These are phyloP conservation scores for Picea glauca DNA, from an alignment of 75 land plant species.

Conservation along the genomic window DNA sequence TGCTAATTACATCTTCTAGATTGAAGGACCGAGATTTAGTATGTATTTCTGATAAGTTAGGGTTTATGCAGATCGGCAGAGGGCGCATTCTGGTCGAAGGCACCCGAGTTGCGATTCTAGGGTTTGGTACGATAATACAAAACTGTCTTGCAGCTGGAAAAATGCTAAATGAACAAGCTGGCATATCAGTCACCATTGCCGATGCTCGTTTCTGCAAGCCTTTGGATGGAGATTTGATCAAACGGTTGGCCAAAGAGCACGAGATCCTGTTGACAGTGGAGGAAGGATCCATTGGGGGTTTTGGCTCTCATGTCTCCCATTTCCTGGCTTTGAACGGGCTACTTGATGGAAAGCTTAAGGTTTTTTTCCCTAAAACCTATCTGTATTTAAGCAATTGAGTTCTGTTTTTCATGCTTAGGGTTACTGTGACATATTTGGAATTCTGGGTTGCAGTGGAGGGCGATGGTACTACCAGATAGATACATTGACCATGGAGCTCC, in stretches of 20 bases:
- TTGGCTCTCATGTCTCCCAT: conserved; percentile 80
- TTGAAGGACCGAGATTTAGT: background rate
- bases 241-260: conserved; percentile 63
- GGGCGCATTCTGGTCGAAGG: conserved; percentile 77
- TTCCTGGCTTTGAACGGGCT: conserved; percentile 66
- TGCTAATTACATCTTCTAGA: background rate
- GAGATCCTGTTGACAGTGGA: conserved; percentile 72
- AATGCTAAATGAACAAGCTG: conserved; percentile 22
- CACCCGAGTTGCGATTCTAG: conserved; percentile 59
- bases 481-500: conserved; percentile 80
- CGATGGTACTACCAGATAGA: conserved; percentile 74
- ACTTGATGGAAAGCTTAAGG: conserved; percentile 82
- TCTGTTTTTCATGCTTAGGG: background rate
- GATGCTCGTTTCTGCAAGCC: conserved; percentile 95
- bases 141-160: conserved; percentile 58
- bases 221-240: conserved; percentile 61
- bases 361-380: conserved; percentile 7
- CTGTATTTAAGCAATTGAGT: background rate
- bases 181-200: conserved; percentile 55
- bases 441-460: conserved; percentile 49
- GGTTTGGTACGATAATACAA: conserved; percentile 84
- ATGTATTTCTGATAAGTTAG: background rate
- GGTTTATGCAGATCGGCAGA: conserved; percentile 55
- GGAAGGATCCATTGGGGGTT: conserved; percentile 89
- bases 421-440: background rate